Evolutionary conservation across 2,329 filamentous ascomycete genomes (phyloP).

Genomic region (Aphanoascus verrucosus): DNA sequence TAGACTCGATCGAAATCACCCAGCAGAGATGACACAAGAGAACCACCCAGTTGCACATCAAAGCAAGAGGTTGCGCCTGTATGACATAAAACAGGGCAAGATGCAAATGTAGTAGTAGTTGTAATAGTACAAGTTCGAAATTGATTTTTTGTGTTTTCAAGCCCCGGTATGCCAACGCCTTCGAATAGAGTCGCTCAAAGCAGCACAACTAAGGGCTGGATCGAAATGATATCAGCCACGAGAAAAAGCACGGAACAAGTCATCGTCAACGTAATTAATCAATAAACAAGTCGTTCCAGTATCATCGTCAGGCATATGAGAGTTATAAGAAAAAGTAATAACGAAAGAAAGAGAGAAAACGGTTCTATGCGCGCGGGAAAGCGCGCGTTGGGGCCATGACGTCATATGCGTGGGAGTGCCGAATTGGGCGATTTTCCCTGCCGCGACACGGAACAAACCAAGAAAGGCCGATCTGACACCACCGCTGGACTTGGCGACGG

Average conservation of each 20-base stretch:
- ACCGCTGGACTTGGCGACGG: background rate
- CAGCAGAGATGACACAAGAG: background rate
- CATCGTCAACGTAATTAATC: background rate
- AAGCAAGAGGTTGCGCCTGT: background rate
- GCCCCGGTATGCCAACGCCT: background rate
- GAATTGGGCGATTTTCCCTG: too few species aligned
- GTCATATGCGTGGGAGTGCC: background rate
- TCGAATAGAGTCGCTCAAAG: background rate
- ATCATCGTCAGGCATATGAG: background rate
- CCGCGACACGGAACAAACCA: background rate
- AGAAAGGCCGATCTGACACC: conserved; percentile 1
- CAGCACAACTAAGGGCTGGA: background rate
- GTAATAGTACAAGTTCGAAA: background rate
- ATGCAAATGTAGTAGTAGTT: background rate
- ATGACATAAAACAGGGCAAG: background rate
- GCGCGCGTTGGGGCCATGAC: background rate
- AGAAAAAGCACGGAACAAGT: too few species aligned
- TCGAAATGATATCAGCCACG: background rate
- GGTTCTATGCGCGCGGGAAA: background rate
- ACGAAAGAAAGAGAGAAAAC: background rate
- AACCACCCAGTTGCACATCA: background rate
- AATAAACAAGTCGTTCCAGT: background rate
- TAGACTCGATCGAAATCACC: background rate
- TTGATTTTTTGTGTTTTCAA: background rate
- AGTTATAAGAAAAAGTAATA: background rate